Percentiles rank a stretch among this genome's conserved stretches.
phyloP scores from a whole-genome alignment of 768 basidiomycete genomes.

The Hemileccinum rubropunctum region DNA sequence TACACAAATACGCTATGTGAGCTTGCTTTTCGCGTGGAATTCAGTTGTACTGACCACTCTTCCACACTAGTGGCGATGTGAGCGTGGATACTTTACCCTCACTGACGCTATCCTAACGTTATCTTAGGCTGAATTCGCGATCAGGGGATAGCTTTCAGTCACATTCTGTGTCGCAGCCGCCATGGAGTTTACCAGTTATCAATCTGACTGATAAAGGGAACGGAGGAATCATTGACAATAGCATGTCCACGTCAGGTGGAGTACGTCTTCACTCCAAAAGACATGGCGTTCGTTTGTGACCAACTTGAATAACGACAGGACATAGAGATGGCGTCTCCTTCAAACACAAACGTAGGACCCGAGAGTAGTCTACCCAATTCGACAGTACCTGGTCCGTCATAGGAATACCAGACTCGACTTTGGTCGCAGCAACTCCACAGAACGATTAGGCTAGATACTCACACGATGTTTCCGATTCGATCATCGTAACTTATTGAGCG shows the following conservation, averaged over 20 bases:
- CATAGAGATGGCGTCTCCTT: not conserved
- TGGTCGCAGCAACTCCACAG: not conserved
- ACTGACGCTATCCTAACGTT: not conserved
- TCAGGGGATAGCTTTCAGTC: slow-evolving; percentile 1
- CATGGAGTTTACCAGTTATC: slow-evolving; percentile 9
- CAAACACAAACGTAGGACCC: not conserved
- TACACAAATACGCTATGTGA: slow-evolving; percentile 22
- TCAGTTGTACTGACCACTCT: not conserved
- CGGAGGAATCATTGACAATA: not conserved
- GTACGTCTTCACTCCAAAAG: not conserved
- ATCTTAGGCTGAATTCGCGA: slow-evolving; percentile 14
- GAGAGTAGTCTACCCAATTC: not conserved
- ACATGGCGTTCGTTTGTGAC: not conserved
- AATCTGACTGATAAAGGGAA: not conserved
- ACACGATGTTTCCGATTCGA: not conserved
- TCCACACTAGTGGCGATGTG: slow-evolving; percentile 15
- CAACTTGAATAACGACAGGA: slow-evolving; percentile 6
- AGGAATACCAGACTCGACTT: not conserved
- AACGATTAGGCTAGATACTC: not conserved
- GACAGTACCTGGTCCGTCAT: not conserved
- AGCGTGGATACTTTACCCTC: not conserved
- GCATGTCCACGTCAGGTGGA: slow-evolving; percentile 1
- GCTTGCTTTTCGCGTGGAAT: not conserved
- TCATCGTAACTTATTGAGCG: not conserved
- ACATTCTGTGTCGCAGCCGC: slow-evolving; percentile 1